A percentile compares a stretch with the other conserved stretches of the same genome.
Conservation (phyloP, 257 asterid genomes). For the Echites panduratus region DNA sequence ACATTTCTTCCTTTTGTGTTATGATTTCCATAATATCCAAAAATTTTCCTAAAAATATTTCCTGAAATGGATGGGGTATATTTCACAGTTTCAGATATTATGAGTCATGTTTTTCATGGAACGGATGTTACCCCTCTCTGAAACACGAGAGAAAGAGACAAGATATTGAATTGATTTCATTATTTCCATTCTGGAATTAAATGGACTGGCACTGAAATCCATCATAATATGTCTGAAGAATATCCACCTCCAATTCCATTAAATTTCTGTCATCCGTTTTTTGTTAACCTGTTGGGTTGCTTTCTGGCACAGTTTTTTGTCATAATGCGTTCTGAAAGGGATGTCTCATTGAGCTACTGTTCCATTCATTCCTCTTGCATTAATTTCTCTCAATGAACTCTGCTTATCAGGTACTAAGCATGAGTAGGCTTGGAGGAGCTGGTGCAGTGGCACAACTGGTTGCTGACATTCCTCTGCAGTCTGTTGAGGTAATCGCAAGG, state of each 20-base stretch:
- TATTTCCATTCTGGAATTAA: neutral
- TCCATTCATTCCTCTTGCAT: neutral
- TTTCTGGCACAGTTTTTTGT: neutral
- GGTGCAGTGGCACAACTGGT: slow-evolving; percentile 90
- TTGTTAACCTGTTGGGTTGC: neutral
- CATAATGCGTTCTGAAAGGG: neutral
- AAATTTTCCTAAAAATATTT: neutral
- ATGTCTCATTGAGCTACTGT: neutral
- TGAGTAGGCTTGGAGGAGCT: slow-evolving; percentile 89
- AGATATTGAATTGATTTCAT: neutral
- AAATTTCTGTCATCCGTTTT: neutral
- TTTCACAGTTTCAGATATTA: neutral
- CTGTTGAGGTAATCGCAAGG: slow-evolving; percentile 53
- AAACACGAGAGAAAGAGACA: neutral
- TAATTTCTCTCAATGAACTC: slow-evolving; percentile 2
- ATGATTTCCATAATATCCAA: neutral
- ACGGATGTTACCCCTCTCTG: neutral
- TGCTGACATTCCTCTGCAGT: slow-evolving; percentile 65
- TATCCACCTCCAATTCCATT: neutral
- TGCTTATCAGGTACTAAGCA: slow-evolving; percentile 62
- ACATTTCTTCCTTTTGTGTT: neutral
- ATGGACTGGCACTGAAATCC: neutral
- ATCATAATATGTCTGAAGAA: neutral
- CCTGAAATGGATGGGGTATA: neutral
- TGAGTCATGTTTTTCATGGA: neutral